Evolutionary conservation across 2,329 filamentous ascomycete genomes (phyloP).

Genomic region (Fusarium sp.): DNA sequence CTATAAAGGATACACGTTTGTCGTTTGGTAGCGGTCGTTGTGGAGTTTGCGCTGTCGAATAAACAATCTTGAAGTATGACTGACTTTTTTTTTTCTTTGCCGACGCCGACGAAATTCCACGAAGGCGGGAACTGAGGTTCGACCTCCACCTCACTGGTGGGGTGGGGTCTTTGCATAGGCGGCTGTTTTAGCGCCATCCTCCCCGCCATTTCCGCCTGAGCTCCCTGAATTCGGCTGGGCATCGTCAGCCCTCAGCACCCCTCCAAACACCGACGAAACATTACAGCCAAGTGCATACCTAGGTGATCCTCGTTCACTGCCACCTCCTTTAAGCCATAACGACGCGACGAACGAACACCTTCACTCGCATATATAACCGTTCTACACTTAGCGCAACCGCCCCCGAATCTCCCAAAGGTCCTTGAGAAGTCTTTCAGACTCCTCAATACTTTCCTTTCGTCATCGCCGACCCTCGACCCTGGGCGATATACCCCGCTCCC

Average conservation of each 20-base stretch:
- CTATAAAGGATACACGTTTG: background rate
- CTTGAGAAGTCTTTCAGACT: background rate
- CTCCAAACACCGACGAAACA: slow-evolving; percentile 39
- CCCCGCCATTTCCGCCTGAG: slow-evolving; percentile 41
- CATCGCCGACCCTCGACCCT: slow-evolving; percentile 21
- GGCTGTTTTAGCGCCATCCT: slow-evolving; percentile 34
- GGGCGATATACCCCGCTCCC: slow-evolving; percentile 40
- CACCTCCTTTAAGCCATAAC: slow-evolving; percentile 30
- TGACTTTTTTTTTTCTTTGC: slow-evolving; percentile 15
- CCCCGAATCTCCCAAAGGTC: background rate
- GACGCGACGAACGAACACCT: slow-evolving; percentile 2
- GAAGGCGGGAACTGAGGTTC: slow-evolving; percentile 1
- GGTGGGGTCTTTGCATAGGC: slow-evolving; percentile 35
- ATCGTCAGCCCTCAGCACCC: slow-evolving; percentile 31
- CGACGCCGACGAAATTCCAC: slow-evolving; percentile 16
- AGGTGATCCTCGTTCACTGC: slow-evolving; percentile 26
- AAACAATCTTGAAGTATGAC: slow-evolving; percentile 21
- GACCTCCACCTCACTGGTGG: slow-evolving; percentile 34
- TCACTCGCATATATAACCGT: background rate
- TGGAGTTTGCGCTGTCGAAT: background rate
- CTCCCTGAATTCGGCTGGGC: slow-evolving; percentile 21
- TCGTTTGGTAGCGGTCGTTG: slow-evolving; percentile 5
- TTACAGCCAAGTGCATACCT: slow-evolving; percentile 1
- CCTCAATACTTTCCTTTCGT: slow-evolving; percentile 7
- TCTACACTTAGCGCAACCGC: no score